Evolutionary conservation across 2,329 filamentous ascomycete species (phyloP), one percentile per base, ranked within the genome.

Genomic region (Monosporascus sp.): DNA sequence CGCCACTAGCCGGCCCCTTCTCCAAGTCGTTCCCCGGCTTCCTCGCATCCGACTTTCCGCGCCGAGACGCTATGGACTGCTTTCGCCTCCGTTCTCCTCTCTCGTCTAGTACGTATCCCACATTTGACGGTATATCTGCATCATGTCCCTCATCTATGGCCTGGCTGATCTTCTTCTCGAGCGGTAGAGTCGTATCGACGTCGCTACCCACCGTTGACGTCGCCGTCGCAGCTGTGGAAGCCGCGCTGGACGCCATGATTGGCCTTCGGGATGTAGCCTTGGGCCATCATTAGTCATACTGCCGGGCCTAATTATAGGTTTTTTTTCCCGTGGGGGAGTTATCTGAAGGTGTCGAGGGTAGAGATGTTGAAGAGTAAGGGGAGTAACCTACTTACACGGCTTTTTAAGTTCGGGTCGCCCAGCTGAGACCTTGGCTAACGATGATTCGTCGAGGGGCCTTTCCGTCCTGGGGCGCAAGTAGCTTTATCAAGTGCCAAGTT

Each of bases 51-150:
- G 51, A 56, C 19, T 55, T 61, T 48, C 55, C 53, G 50, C 58
- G 59, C 37, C 56, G 56, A 4, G 51, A 48, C 52, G 67, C 68
- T 43, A 75, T 67, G 6, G 73, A 76, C 14, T 66, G 59, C 49
- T 67, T 64, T 9, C 70, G 69, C 50, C 65, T 72, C 20, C 65
- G 64, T 58, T 77, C 71, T 20, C 68, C 73, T 7, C 64, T 57
- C 51, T 72, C 68, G 55, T 72, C 70, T 1, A 76, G 66, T 0
- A 79, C 61, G 48, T 74, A 77, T 16, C 76, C 76, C 19, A 73
- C 66, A 54, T 68, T 74, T 1, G 76, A 79, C 2, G 76, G 76
- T 11, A 75, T 78, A 52, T 79, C 76, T 48, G 76, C 76, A 51
- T 79, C 76, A 58, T 78, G 76, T 7, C 75, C 75, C 53, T 77